Evolutionary conservation across 768 basidiomycete species (phyloP), one percentile per base, ranked within the genome.

Genomic region (Mycena vulgaris): DNA sequence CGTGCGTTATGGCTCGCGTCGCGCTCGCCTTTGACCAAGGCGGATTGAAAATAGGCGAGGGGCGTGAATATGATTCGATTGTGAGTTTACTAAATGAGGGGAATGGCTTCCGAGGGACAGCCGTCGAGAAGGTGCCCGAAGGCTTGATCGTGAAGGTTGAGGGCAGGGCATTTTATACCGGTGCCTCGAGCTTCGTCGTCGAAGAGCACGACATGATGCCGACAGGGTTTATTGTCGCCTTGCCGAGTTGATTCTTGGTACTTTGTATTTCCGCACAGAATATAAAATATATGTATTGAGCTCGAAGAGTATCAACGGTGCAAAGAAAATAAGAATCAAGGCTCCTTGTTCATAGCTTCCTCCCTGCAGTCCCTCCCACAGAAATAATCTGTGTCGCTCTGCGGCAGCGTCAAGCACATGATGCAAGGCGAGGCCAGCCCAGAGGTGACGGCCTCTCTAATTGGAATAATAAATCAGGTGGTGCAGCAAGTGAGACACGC

Each of bases 381-480:
- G 76, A 92, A 92, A 76, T 91, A 90, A 80, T 92, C 90, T 6
- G 76, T 81, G 42, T 84, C 84, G 65, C 87, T 86, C 76, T 92
- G 90, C 25, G 91, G 91, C 68, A 87, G 80, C 47, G 80, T 82
- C 74, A 89, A 78, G 74, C 91, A 92, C 89, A 92, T 88, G 74
- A 92, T 90, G 71, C 91, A 92, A 13, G 87, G 84, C 17, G 82
- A 75, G 37, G 81, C 86, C 37, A 90, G 72, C 31, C 90, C 88
- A 21, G 84, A 79, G 19, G 76, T 79, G 16, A 91, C 89, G 0
- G 89, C 90, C 74, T 92, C 89, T 78, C 91, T 92, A 30, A 60
- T 23, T 27, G 16, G 39, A 37, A n/a, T 33, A 8, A 25, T 47
- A 19, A 30, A 33, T 60, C 19, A 61, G 37, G 7, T 11, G 37